phyloP scores from a whole-genome alignment of 225 moss, liverwort and hornwort species.

The Straminergon stramineum region DNA sequence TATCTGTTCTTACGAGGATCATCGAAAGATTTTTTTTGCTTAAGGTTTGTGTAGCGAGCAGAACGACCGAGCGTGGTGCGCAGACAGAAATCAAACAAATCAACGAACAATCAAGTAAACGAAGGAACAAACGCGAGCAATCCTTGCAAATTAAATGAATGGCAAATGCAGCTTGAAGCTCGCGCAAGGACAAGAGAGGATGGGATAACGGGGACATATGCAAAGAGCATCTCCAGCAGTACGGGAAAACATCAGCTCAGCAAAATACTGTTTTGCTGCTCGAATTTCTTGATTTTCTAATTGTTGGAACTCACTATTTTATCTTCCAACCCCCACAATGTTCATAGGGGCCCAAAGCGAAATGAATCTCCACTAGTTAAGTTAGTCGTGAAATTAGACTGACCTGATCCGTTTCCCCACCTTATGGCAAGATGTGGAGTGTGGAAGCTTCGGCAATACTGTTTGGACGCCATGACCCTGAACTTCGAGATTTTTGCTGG shows the following conservation, averaged over 20 bases:
- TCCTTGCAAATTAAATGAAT: too few species aligned
- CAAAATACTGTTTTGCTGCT: too few species aligned
- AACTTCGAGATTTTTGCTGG: conserved; percentile 77
- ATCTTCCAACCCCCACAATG: too few species aligned
- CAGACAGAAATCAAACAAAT: not conserved
- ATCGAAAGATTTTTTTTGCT: too few species aligned
- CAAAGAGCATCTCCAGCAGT: too few species aligned
- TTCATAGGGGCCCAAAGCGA: too few species aligned
- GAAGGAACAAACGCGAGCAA: not conserved
- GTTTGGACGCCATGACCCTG: conserved; percentile 77
- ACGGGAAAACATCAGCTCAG: too few species aligned
- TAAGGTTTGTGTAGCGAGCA: not conserved
- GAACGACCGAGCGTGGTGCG: not conserved
- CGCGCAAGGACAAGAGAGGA: not conserved
- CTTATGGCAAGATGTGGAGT: conserved; percentile 68
- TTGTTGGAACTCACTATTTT: too few species aligned
- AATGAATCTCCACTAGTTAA: too few species aligned
- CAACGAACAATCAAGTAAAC: not conserved
- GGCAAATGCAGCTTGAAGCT: not conserved
- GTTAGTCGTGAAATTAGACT: too few species aligned
- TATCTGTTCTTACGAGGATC: too few species aligned
- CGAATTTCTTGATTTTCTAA: too few species aligned
- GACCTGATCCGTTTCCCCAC: not conserved
- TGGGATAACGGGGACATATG: not conserved
- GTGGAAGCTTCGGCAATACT: conserved; percentile 76